phyloP scores from a whole-genome alignment of 352 stramenopile genomes.

The Pythium brassicae region DNA sequence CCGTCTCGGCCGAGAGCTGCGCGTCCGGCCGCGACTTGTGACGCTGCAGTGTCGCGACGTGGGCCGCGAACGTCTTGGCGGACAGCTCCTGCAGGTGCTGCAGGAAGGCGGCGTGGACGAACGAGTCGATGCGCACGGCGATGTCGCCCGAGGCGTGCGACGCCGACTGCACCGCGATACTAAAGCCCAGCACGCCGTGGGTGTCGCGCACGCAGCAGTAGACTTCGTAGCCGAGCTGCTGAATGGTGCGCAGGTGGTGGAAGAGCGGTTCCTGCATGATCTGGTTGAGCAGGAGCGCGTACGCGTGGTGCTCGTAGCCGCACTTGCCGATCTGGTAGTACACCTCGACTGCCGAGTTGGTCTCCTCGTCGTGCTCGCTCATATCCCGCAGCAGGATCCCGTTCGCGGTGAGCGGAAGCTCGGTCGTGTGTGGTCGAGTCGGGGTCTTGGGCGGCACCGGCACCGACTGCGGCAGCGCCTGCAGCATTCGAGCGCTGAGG shows the following conservation, averaged over 20 bases:
- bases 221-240: slow-evolving; percentile 85
- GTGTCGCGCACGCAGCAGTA: slow-evolving; percentile 71
- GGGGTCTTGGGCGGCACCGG: slow-evolving; percentile 21
- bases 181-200: slow-evolving; percentile 68
- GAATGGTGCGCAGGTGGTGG: slow-evolving; percentile 68
- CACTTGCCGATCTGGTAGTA: slow-evolving; percentile 81
- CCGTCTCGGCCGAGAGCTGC: slow-evolving; percentile 46
- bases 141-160: slow-evolving; percentile 57
- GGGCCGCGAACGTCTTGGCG: slow-evolving; percentile 24
- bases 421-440: slow-evolving; percentile 37
- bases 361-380: slow-evolving; percentile 64
- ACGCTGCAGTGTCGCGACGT: slow-evolving; percentile 45
- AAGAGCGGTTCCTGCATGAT: slow-evolving; percentile 84
- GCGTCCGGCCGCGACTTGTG: slow-evolving; percentile 42
- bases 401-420: slow-evolving; percentile 44
- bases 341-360: slow-evolving; percentile 76
- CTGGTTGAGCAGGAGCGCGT: slow-evolving; percentile 67
- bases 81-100: slow-evolving; percentile 27
- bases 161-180: slow-evolving; percentile 65
- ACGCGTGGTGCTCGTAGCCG: slow-evolving; percentile 39
- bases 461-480: slow-evolving; percentile 7
- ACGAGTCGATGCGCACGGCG: slow-evolving; percentile 52
- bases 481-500: slow-evolving; percentile 13
- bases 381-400: slow-evolving; percentile 51
- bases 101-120: slow-evolving; percentile 45